Evolutionary conservation across 768 basidiomycete genomes (phyloP).

Genomic region (Pilatotrama ljubarskyi): DNA sequence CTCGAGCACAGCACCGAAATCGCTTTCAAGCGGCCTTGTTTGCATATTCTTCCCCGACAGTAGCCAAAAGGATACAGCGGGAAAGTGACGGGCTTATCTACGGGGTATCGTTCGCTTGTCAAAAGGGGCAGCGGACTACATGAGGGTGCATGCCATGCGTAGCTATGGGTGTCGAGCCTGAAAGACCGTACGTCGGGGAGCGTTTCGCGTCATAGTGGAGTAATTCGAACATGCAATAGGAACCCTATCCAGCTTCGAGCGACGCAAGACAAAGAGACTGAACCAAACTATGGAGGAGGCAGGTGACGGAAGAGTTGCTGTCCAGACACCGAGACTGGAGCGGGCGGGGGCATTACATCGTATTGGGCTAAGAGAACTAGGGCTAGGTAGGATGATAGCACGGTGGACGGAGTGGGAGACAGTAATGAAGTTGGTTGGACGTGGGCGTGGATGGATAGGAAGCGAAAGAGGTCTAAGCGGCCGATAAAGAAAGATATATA

Average conservation of each 20-base stretch:
- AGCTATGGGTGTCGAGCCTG: background rate
- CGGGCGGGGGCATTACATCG: slow-evolving; percentile 17
- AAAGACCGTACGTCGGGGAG: background rate
- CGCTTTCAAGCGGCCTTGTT: background rate
- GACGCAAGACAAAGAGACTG: background rate
- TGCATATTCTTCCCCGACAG: background rate
- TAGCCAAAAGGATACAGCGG: slow-evolving; percentile 4
- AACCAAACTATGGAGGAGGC: background rate
- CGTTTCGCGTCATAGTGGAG: background rate
- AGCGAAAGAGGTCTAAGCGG: slow-evolving; percentile 4
- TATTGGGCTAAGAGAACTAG: slow-evolving; percentile 2
- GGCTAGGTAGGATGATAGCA: slow-evolving; percentile 15
- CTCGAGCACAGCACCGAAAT: background rate
- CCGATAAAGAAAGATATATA: slow-evolving; percentile 14
- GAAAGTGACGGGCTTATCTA: background rate
- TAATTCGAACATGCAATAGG: background rate
- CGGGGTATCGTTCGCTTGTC: slow-evolving; percentile 6
- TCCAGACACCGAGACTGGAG: background rate
- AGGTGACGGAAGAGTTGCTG: background rate
- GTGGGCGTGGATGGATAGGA: background rate
- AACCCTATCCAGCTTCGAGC: background rate
- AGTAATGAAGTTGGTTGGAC: background rate
- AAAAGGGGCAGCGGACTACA: background rate
- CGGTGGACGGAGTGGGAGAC: background rate
- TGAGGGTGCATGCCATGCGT: background rate